Base-by-base conservation (phyloP, 108 stramenopile genomes). In the Skeletonema costatum region DNA sequence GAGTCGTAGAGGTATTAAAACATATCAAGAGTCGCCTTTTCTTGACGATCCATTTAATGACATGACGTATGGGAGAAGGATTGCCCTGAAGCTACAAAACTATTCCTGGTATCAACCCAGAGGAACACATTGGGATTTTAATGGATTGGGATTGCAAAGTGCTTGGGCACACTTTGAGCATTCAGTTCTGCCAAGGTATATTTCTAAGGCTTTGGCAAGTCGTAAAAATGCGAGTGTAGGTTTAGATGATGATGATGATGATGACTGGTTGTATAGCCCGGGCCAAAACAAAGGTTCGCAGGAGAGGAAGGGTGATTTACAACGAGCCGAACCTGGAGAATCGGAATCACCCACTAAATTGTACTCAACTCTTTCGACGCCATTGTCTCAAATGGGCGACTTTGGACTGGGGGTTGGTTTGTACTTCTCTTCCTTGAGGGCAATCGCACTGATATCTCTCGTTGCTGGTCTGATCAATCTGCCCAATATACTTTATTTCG, bases 151-250 rank as follows among this genome's bases (percentile, higher is more conserved):
- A 39, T 60, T 81, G 46, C 80, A 78, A 46, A 71, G 66, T 29
- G 93, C 92, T 32, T 97, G 96, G 96, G 92, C 87, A 19, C 93
- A 94, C 71, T 97, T 94, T 86, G 96, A 97, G 74, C 93, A 94
- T 66, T 85, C 85, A n/a, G 83, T 93, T 1, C 69, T 97, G 56
- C 83, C 88, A 3, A 74, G 96, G 39, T 85, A 84, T 60, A 67
- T 80, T 3, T 80, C 35, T 25, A 41, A 61, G 41, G 30, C 16
- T 51, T 3, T 12, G 38, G 3, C 38, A 31, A 68, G 62, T 70
- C 73, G 38, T 72, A 73, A 29, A 39, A 59, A 66, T n/a, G 66
- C 32, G 12, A 74, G 46, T 48, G 67, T 31, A 51, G 71, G 62
- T 32, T 71, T 64, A 30, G 75, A 84, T 10, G 76, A 65, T 29